Base-by-base conservation (phyloP, 2,329 filamentous ascomycete genomes). In the Aspergillus pseudotamarii region DNA sequence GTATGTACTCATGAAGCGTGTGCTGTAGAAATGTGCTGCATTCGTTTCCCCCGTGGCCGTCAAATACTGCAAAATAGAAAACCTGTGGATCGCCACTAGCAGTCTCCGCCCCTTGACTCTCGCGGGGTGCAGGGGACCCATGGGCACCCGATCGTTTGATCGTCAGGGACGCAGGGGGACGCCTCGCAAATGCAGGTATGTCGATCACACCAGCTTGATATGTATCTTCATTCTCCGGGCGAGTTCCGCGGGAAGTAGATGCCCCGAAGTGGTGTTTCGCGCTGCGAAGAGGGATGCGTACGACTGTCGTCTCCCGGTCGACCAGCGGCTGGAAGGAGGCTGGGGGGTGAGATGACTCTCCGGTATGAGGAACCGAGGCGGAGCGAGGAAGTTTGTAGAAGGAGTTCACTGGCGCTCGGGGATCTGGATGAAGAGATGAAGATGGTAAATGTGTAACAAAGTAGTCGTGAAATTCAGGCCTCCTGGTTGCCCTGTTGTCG, bases 241-340 rank as follows among this genome's bases (percentile, higher is more conserved):
- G 88, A 60, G 90, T 92, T 26, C 95, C 95, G 56, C 95, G 87
- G 36, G 90, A 91, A 48, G 91, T 86, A 14, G 87, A 87, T 28
- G 88, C 91, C 30, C 95, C 95, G 73, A 96, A 97, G 80, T 99
- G 95, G 75, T 99, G 95, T 75, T 98, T 98, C 34, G 95, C 95
- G 70, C 91, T 94, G 71, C 90, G 91, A 66, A 99, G 82, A 6
- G 95, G 95, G 73, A 99, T 99, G 41, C 95, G 91, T 55, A 98
- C 95, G 6, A 98, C 92, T 0, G 95, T 97, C 68, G 95, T 88
- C 71, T 97, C 93, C 70, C 93, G 87, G 66, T 87, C 86, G 57
- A 89, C 82, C 57, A 86, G 83, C 12, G 87, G 84, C 57, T 88
- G 84, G n/a, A 86, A 82, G 1, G 85, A 82, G 19, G 85, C 83